Evolutionary conservation across 306 rosid genomes (phyloP).

Genomic region (Dryas drummondii): DNA sequence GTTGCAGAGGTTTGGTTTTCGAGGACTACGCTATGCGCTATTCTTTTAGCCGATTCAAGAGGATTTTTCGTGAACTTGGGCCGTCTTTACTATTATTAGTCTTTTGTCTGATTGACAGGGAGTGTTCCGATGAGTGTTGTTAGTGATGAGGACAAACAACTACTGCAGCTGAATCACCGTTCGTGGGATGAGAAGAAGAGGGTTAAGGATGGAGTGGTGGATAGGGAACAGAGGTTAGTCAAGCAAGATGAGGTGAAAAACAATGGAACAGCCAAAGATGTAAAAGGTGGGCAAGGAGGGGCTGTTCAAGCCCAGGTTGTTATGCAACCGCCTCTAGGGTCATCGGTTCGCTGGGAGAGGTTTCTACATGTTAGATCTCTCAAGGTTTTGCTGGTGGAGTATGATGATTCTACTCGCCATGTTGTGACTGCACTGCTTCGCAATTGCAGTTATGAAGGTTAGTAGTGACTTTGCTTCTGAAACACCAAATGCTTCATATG

Average conservation of each 20-base stretch:
- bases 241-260: constrained; percentile 49
- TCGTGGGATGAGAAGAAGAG: constrained; percentile 41
- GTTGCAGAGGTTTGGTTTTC: constrained; percentile 22
- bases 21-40: constrained; percentile 34
- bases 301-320: constrained; percentile 40
- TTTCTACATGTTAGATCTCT: constrained; percentile 78
- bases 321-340: constrained; percentile 65
- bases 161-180: constrained; percentile 33
- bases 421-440: constrained; percentile 88
- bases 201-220: constrained; percentile 33
- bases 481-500: not conserved
- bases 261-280: constrained; percentile 42
- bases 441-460: constrained; percentile 94
- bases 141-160: constrained; percentile 42
- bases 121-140: constrained; percentile 55
- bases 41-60: constrained; percentile 39
- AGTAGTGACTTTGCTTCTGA: constrained; percentile 24
- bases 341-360: constrained; percentile 87
- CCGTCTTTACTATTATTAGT: constrained; percentile 19
- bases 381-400: constrained; percentile 85
- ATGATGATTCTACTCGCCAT: constrained; percentile 85
- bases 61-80: constrained; percentile 35
- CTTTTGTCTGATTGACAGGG: constrained; percentile 45
- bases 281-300: constrained; percentile 43
- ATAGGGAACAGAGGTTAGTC: constrained; percentile 29